Base-by-base conservation (phyloP, 2,329 filamentous ascomycete genomes). In the Colletotrichum sp. region DNA sequence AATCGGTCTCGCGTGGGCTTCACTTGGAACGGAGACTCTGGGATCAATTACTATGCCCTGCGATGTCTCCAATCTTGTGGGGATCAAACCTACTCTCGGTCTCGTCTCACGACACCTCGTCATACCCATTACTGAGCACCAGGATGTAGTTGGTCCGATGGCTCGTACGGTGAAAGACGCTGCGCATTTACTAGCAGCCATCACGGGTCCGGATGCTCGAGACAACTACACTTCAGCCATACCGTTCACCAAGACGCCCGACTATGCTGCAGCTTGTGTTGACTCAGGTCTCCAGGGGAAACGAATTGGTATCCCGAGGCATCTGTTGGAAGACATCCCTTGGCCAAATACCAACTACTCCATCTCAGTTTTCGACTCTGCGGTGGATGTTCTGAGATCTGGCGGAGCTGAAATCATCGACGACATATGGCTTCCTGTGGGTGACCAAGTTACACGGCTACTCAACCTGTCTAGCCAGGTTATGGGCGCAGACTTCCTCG, bases 81-180 rank as follows among this genome's bases (percentile, higher is more conserved):
- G 93, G 1, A 92, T 95, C 79, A 93, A 93, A 82, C 92, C 93
- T 0, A 93, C 92, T 0, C 90, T 94, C 5, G 93, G 93, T 0
- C 84, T 94, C 3, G 93, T 90, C 1, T 93, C 91, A 7, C 87
- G 91, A 26, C 83, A 89, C 75, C 85, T 93, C 6, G 93, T 94
- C 2, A 90, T 95, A 13, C 93, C 94, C 1, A 91, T 95, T 6
- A 90, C 89, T 4, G 83, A 89, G 36, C 89, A 92, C 78, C 92
- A 93, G 79, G 94, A 95, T 79, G 93, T 90, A 0, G 87, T 95
- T 1, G 93, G 94, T 0, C 88, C 90, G 0, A 91, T 95, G 83
- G 91, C 90, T 0, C 88, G 91, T 26, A 94, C 90, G 0, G 90
- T 95, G 4, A 88, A 88, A 16, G 94, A 95, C 79, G 93, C 93